phyloP scores from a whole-genome alignment of 345 rosid species.

The Linum trigynum region DNA sequence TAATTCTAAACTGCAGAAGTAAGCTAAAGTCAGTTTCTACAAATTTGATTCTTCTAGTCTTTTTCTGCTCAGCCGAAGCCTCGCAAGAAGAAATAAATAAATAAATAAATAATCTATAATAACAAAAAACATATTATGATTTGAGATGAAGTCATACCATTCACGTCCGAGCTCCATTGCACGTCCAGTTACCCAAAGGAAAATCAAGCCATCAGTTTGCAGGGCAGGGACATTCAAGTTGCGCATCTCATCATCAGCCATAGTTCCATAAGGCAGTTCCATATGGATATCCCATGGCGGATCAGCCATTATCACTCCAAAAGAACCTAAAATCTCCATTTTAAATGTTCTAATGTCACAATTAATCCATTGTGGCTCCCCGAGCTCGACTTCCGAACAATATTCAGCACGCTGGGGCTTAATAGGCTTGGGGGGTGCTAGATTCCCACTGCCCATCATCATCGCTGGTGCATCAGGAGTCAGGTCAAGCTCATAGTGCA shows the following conservation, averaged over 20 bases:
- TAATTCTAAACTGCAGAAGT: conserved; percentile 61
- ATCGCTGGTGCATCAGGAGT: conserved; percentile 59
- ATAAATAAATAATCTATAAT: no score
- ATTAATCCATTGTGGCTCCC: conserved; percentile 94
- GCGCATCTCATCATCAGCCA: conserved; percentile 99
- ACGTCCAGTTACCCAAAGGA: conserved; percentile 99
- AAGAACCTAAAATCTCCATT: conserved; percentile 95
- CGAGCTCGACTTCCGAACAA: conserved; percentile 95
- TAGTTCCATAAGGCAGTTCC: conserved; percentile 99
- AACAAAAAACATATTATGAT: not conserved
- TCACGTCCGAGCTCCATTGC: conserved; percentile 99
- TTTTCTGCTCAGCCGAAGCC: no score
- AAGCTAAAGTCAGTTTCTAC: not conserved
- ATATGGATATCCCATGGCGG: conserved; percentile 99
- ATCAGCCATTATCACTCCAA: conserved; percentile 98
- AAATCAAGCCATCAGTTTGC: conserved; percentile 95
- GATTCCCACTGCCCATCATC: conserved; percentile 32
- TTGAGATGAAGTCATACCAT: conserved; percentile 35
- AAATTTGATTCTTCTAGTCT: not conserved
- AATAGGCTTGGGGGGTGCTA: conserved; percentile 58
- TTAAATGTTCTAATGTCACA: conserved; percentile 85
- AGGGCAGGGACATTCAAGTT: conserved; percentile 93
- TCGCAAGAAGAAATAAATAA: no score
- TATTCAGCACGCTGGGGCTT: conserved; percentile 90
- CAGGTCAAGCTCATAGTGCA: conserved; percentile 93